Percentiles rank a stretch among this genome's conserved stretches.
These are phyloP conservation scores for Cyberlindnera galapagoensis DNA, from an alignment of 805 yeast genomes.

Conservation along the genomic window DNA sequence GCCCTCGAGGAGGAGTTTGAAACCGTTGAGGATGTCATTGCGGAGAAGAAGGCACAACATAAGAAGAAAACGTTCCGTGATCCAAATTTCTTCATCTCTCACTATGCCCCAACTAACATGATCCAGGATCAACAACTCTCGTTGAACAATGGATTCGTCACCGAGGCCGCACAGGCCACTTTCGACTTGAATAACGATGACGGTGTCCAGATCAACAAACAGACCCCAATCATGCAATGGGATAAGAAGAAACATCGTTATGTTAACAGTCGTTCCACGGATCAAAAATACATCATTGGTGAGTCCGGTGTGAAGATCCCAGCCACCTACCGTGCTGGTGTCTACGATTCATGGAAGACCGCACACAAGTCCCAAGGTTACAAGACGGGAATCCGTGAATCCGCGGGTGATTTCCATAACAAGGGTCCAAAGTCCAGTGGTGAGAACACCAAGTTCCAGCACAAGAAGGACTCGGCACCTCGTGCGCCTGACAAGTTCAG, in stretches of 20 bases:
- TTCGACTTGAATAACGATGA: conserved; percentile 81
- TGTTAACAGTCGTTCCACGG: conserved; percentile 71
- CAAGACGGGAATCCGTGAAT: conserved; percentile 51
- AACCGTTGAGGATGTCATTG: conserved; percentile 31
- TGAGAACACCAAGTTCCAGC: conserved; percentile 57
- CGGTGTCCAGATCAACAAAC: conserved; percentile 60
- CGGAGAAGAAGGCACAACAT: conserved; percentile 16
- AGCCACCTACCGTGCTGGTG: conserved; percentile 85
- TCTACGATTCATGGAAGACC: conserved; percentile 87
- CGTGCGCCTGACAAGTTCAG: conserved; percentile 84
- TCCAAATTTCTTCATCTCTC: conserved; percentile 75
- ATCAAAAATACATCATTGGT: conserved; percentile 84
- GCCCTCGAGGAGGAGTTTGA: conserved; percentile 33
- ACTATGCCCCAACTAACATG: conserved; percentile 76
- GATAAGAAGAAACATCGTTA: conserved; percentile 90
- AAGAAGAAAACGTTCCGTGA: conserved; percentile 58
- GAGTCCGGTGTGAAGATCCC: conserved; percentile 92
- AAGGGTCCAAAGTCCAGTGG: conserved; percentile 18
- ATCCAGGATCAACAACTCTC: conserved; percentile 77
- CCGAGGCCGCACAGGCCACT: conserved; percentile 78
- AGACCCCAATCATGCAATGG: conserved; percentile 74
- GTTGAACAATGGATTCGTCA: conserved; percentile 59
- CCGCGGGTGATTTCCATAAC: conserved; percentile 22
- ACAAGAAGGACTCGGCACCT: conserved; percentile 73
- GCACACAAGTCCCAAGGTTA: conserved; percentile 50